Evolutionary conservation across 352 stramenopile genomes (phyloP), one percentile per base, ranked within the genome.

Genomic region (Thalassiosira ordinaria): DNA sequence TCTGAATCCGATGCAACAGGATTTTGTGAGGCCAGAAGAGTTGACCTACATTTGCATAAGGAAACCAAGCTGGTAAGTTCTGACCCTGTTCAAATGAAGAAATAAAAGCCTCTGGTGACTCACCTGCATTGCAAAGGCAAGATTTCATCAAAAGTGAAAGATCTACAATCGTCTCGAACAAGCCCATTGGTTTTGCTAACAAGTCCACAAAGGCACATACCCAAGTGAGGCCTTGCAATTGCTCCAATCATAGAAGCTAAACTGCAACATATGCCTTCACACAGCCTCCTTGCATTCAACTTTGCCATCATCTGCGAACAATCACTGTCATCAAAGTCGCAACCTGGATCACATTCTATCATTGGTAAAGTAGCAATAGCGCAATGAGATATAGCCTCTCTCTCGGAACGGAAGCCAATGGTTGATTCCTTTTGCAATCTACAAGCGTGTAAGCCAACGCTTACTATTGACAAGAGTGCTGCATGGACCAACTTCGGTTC

Each of bases 331-430:
- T 72, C 61, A 53, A 72, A 14, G 22, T 77, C 55, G 69, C 51
- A n/a, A 18, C 0, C 13, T 47, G 29, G 27, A 71, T 51, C 35
- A 26, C 6, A 35, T 49, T 73, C 47, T 33, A 78, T 60, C 44
- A 84, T 59, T 65, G 59, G 31, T 29, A 84, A 33, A 73, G 47
- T 65, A 13, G 63, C 35, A 68, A 87, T 65, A 8, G 70, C 80
- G 65, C 68, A 81, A 59, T 78, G 13, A n/a, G 80, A 79, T 41
- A 87, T 83, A 39, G 80, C 57, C 59, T 87, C 74, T 61, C 68
- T 71, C 18, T 60, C 60, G 20, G 53, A 44, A 20, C 41, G 57
- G 26, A 57, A 20, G 26, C 33, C 24, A 18, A 56, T 22, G 16
- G 27, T 16, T 47, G 39, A 16, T 41, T 26, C 31, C n/a, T 57